Conservation (phyloP, 495 filamentous ascomycete genomes). For the Penicillium angulare region DNA sequence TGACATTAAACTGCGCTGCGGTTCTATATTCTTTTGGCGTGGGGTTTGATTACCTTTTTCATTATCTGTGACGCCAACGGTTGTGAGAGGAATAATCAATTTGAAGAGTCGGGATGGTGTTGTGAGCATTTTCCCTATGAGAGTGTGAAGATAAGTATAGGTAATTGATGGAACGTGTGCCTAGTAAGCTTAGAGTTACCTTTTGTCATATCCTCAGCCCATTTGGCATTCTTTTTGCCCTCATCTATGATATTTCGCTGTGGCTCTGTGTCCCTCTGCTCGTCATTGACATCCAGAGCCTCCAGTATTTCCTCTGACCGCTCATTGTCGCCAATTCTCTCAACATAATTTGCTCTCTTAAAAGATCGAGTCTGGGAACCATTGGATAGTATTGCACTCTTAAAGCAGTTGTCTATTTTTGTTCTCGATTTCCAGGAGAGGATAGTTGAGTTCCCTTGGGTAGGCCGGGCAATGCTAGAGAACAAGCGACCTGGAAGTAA, state of each 20-base stretch:
- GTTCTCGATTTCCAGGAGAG: neutral
- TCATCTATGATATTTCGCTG: conserved; percentile 9
- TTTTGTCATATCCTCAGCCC: conserved; percentile 58
- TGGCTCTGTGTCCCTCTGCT: conserved; percentile 7
- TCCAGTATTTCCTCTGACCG: conserved; percentile 24
- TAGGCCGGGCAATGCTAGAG: neutral
- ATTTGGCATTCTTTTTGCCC: conserved; percentile 29
- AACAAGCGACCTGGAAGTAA: neutral
- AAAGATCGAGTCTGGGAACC: conserved; percentile 16
- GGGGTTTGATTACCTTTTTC: conserved; percentile 41
- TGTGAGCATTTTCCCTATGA: conserved; percentile 80
- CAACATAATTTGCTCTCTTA: conserved; percentile 18
- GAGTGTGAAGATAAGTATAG: neutral
- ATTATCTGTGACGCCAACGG: conserved; percentile 49
- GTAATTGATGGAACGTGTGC: too few species aligned
- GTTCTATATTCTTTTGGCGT: neutral
- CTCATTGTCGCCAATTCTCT: conserved; percentile 17
- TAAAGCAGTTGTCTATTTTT: neutral
- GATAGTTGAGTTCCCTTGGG: neutral
- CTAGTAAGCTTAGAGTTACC: conserved; percentile 52
- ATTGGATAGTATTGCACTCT: neutral
- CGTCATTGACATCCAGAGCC: conserved; percentile 11
- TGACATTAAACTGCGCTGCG: conserved; percentile 35
- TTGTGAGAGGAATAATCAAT: conserved; percentile 77
- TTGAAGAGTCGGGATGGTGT: conserved; percentile 90